Base-by-base conservation (phyloP, 2,329 filamentous ascomycete species). In the Clarireedia paspali region DNA sequence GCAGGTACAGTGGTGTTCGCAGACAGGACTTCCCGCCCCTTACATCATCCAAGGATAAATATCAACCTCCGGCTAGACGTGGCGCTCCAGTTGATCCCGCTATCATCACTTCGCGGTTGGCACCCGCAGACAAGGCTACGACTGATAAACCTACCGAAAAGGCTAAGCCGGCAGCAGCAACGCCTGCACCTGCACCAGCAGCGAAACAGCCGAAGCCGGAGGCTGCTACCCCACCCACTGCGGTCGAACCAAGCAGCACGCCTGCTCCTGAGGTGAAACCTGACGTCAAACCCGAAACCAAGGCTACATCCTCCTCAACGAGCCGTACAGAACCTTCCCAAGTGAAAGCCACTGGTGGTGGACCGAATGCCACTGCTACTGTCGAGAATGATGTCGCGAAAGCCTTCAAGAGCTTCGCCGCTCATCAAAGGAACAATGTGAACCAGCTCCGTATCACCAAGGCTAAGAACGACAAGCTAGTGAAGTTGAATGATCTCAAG, bases 401-500 rank as follows among this genome's bases (percentile, higher is more conserved):
- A 52, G 78, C 80, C 1, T 88, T 87, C 70, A 86, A 83, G 68
- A 75, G 71, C 7, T 88, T 88, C 68, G 83, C 83, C 20, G 76
- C 71, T 24, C 76, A 77, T 57, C 77, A 84, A 67, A 76, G 79
- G 56, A 74, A 73, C 56, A 77, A 76, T 57, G 77, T 77, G 5
- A 80, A 84, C 64, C 80, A 83, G 65, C 75, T 71, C 40, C 76
- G 83, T 47, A 74, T 70, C 59, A 79, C 72, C 63, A 85, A 84
- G 69, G 77, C 78, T 9, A 83, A 79, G 68, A 79, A 78, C 57
- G 94, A 97, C 70, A 95, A 95, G 70, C 90, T 91, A 63, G 84
- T 94, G 62, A 96, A 95, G 72, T 72, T 99, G 59, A 95, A 89
- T 58, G 94, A 99, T 72, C 74, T 99, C 57, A 95, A 94, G 77